Evolutionary conservation across 805 yeast species (phyloP).

Genomic region (Lipomyces yamadae): DNA sequence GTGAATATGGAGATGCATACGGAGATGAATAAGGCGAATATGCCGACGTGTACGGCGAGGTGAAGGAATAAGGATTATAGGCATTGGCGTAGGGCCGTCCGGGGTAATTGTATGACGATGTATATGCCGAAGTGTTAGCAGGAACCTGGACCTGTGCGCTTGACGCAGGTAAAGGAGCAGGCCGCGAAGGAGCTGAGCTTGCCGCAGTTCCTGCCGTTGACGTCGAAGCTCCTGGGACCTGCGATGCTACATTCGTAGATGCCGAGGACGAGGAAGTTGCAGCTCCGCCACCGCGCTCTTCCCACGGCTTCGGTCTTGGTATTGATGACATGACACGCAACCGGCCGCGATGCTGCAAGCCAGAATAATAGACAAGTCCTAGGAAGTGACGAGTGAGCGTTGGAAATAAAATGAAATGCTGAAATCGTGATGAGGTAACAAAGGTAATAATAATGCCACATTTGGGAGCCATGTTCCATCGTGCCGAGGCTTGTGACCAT

Average conservation of each 20-base stretch:
- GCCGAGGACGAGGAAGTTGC: slow-evolving; percentile 8
- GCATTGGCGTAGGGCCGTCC: slow-evolving; percentile 11
- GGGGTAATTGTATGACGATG: slow-evolving; percentile 17
- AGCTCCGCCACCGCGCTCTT: slow-evolving; percentile 7
- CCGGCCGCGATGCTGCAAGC: not conserved
- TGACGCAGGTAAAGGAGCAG: slow-evolving; percentile 21
- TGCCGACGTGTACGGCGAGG: slow-evolving; percentile 32
- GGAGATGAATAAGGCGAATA: slow-evolving; percentile 32
- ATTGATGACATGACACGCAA: slow-evolving; percentile 10
- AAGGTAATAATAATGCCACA: not conserved
- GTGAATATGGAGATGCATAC: slow-evolving; percentile 33
- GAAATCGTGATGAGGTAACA: not conserved
- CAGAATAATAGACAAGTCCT: not conserved
- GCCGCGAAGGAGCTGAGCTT: slow-evolving; percentile 30
- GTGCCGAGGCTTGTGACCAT: not conserved
- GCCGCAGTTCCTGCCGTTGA: slow-evolving; percentile 20
- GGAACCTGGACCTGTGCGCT: not conserved
- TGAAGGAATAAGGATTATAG: slow-evolving; percentile 22
- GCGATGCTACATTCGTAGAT: slow-evolving; percentile 14
- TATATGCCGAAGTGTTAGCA: not conserved
- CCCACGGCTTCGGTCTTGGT: slow-evolving; percentile 37
- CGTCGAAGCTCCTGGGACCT: slow-evolving; percentile 12
- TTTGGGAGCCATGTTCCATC: not conserved
- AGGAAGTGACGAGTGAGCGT: not conserved
- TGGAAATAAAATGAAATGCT: too few relatives aligned